phyloP scores from a whole-genome alignment of 345 rosid species.

The Populus deltoides region DNA sequence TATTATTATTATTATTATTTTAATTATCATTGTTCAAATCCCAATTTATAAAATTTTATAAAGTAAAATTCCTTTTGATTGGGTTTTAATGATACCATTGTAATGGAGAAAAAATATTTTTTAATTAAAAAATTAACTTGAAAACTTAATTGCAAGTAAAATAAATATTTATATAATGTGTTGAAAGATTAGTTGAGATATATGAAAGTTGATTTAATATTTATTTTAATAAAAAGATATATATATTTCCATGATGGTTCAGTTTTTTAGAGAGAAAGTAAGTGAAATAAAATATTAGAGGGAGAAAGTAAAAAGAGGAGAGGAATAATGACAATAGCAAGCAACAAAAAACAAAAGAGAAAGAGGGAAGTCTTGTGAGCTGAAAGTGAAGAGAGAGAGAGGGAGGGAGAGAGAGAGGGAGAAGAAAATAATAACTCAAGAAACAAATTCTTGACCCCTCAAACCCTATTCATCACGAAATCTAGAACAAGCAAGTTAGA shows the following conservation, averaged over 20 bases:
- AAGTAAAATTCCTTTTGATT: no score
- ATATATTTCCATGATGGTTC: neutral
- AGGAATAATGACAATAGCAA: neutral
- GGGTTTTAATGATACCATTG: neutral
- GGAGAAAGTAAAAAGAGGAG: neutral
- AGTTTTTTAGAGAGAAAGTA: neutral
- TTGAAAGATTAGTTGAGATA: no score
- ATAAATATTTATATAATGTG: no score
- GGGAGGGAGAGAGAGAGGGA: neutral
- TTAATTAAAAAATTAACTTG: neutral
- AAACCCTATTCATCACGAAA: neutral
- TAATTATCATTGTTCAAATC: no score
- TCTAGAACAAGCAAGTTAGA: neutral
- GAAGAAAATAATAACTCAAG: neutral
- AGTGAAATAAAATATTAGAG: neutral
- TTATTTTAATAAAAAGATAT: no score
- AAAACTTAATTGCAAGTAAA: neutral
- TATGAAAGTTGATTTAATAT: no score
- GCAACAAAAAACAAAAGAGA: neutral
- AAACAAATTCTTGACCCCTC: neutral
- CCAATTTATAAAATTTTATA: no score
- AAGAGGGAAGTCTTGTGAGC: neutral
- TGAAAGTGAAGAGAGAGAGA: neutral
- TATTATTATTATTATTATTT: no score
- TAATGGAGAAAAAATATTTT: neutral